Conservation (phyloP, 2,329 filamentous ascomycete species). For the Aureobasidium mangrovei region DNA sequence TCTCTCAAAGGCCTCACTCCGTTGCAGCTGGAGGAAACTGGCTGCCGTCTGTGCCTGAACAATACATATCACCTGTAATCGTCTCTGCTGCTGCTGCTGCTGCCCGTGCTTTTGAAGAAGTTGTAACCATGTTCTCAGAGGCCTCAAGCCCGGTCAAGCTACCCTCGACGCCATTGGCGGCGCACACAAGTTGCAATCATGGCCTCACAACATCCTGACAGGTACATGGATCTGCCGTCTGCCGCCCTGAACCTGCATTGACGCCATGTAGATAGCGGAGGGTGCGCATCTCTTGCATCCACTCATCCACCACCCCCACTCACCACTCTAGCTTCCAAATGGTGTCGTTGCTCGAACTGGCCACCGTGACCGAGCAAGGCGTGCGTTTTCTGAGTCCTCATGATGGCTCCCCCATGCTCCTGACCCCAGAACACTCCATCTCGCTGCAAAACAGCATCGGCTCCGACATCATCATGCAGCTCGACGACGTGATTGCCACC, state of each 20-base stretch:
- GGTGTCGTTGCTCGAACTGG: constrained; percentile 90
- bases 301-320: background rate
- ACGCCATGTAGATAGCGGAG: constrained; percentile 34
- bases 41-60: constrained; percentile 86
- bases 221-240: constrained; percentile 21
- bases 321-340: constrained; percentile 72
- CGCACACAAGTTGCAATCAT: constrained; percentile 89
- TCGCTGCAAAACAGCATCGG: constrained; percentile 93
- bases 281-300: constrained; percentile 27
- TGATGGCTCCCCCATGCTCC: constrained; percentile 88
- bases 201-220: constrained; percentile 91
- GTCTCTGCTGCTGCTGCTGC: too few relatives aligned
- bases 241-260: constrained; percentile 18
- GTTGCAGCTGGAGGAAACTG: constrained; percentile 79
- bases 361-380: constrained; percentile 88
- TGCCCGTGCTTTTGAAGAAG: too few relatives aligned
- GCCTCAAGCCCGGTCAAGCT: constrained; percentile 86
- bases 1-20: constrained; percentile 91
- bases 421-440: constrained; percentile 96
- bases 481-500: constrained; percentile 95
- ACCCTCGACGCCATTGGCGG: constrained; percentile 81
- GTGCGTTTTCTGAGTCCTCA: constrained; percentile 95
- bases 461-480: constrained; percentile 98
- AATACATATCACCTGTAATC: constrained; percentile 83
- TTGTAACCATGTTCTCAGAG: constrained; percentile 32